These are phyloP conservation scores for Trifolium repens DNA, from an alignment of 306 rosid species.

Conservation along the genomic window DNA sequence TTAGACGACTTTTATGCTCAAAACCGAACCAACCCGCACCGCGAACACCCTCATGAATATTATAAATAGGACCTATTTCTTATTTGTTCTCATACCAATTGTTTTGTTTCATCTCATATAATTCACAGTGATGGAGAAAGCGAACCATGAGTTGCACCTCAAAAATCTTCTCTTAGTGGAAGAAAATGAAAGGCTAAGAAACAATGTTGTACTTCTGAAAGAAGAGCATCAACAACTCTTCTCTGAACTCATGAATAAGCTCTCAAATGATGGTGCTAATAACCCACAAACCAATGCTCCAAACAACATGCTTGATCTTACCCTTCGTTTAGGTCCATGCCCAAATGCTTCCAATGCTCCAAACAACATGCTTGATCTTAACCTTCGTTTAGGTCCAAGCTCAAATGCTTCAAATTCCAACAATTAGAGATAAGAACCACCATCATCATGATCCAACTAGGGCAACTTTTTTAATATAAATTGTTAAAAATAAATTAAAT, in stretches of 20 bases:
- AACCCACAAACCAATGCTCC: constrained; percentile 48
- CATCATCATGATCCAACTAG: constrained; percentile 64
- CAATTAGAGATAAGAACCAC: constrained; percentile 45
- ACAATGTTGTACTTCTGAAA: constrained; percentile 80
- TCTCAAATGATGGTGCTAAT: constrained; percentile 50
- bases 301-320: constrained; percentile 63
- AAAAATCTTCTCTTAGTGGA: constrained; percentile 87
- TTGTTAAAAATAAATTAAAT: constrained; percentile 37
- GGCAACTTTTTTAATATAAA: constrained; percentile 47
- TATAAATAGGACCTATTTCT: no score
- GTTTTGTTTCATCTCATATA: not conserved
- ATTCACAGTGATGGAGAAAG: constrained; percentile 70
- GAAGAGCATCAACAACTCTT: constrained; percentile 85
- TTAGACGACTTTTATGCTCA: no score
- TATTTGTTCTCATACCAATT: not conserved
- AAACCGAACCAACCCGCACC: no score
- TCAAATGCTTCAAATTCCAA: constrained; percentile 62
- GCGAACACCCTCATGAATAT: no score
- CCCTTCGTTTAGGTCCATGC: constrained; percentile 52
- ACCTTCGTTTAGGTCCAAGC: constrained; percentile 54
- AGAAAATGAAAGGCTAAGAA: constrained; percentile 88
- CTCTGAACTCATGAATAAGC: constrained; percentile 80
- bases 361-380: constrained; percentile 63
- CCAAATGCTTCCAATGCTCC: constrained; percentile 35
- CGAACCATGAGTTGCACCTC: constrained; percentile 76